Conservation (phyloP, 305 asterid genomes). For the Caryopteris hybrid region DNA sequence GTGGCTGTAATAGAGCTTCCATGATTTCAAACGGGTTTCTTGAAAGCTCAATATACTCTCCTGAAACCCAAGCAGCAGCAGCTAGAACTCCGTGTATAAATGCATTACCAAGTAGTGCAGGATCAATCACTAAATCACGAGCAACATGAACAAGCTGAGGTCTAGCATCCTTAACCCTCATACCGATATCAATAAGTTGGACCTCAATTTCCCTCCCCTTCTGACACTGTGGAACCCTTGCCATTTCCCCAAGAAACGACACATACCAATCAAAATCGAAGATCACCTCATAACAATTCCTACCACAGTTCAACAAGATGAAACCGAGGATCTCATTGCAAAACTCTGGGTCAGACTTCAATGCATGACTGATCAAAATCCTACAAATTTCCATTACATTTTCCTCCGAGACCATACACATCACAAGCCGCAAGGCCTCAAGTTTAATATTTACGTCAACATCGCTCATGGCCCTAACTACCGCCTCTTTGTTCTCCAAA, state of each 20-base stretch:
- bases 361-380: slow-evolving; percentile 78
- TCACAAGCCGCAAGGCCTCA: slow-evolving; percentile 83
- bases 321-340: slow-evolving; percentile 85
- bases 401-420: slow-evolving; percentile 88
- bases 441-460: slow-evolving; percentile 68
- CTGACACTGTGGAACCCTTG: slow-evolving; percentile 83
- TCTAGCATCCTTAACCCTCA: slow-evolving; percentile 97
- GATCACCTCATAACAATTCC: slow-evolving; percentile 69
- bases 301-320: slow-evolving; percentile 63
- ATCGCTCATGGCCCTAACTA: slow-evolving; percentile 88
- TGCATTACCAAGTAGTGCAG: slow-evolving; percentile 87
- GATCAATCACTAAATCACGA: slow-evolving; percentile 87
- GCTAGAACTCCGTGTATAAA: slow-evolving; percentile 64
- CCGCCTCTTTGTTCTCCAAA: slow-evolving; percentile 84
- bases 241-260: slow-evolving; percentile 82
- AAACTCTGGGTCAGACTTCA: slow-evolving; percentile 85
- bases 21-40: slow-evolving; percentile 77
- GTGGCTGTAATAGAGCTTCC: slow-evolving; percentile 91
- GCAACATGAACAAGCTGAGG: slow-evolving; percentile 74
- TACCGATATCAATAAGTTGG: slow-evolving; percentile 88
- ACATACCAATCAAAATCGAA: slow-evolving; percentile 94
- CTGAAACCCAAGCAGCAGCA: slow-evolving; percentile 92
- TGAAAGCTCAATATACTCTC: slow-evolving; percentile 84
- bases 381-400: slow-evolving; percentile 78
- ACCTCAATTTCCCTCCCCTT: slow-evolving; percentile 73